Base-by-base conservation (phyloP, 2,329 filamentous ascomycete species). In the Ceratocystis eucalypticola region DNA sequence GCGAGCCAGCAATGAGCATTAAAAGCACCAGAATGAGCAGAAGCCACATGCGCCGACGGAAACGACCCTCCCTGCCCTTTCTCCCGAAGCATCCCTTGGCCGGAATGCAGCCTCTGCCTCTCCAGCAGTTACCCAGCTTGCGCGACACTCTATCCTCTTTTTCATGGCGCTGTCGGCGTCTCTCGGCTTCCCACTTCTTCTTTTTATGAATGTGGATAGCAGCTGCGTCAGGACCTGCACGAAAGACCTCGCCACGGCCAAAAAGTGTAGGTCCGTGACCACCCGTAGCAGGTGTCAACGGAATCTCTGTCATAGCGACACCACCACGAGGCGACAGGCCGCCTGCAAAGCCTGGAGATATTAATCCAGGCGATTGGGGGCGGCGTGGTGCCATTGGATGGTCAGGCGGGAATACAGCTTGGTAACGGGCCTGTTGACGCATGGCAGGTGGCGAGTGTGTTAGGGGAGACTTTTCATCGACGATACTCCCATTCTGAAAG, bases 31-130 rank as follows among this genome's bases (percentile, higher is more conserved):
- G 74, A 3, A 78, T 72, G 1, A 88, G 71, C 50, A 87, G 73
- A 15, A 77, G 77, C 69, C 84, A 88, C 65, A 86, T 78, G 20
- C 87, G 79, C 68, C 86, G 80, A 71, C 80, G 80, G 71, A 84
- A 82, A 67, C 86, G 81, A 2, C 83, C 85, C 71, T 88, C 86
- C 0, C 82, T 80, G 0, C 85, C 85, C 1, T 77, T 76, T 22
- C 84, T 79, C 1, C 87, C 86, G 72, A 85, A 86, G 73, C 85
- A 88, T 1, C 86, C 85, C n/a, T 77, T 80, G 17, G 80, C 33
- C 0, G 84, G 80, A 45, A 89, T 77, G 68, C 83, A 88, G 8
- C 82, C 83, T 61, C 86, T 80, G 1, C 86, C 86, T 71, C 83
- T 82, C 85, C 86, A 89, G 53, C 84, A 78, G 2, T 83, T 81